A percentile compares a stretch with the other conserved stretches of the same genome.
phyloP scores from a whole-genome alignment of 305 asterid species.

The Andrographis paniculata region DNA sequence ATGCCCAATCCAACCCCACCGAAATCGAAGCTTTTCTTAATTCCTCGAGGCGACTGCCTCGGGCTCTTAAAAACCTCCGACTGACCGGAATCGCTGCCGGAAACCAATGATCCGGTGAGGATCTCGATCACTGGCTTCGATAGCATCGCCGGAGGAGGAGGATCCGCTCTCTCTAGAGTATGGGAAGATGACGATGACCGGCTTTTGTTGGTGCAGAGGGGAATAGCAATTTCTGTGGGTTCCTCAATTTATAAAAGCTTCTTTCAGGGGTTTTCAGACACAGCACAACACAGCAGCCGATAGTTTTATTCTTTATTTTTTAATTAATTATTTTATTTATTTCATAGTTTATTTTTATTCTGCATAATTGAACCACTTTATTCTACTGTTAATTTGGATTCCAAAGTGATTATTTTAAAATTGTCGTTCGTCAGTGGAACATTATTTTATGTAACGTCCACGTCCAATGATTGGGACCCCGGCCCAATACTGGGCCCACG shows the following conservation, averaged over 20 bases:
- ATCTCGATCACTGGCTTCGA: conserved; percentile 44
- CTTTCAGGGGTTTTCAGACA: conserved; percentile 15
- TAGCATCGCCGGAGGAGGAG: conserved; percentile 27
- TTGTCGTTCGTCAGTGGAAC: conserved; percentile 32
- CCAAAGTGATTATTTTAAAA: conserved; percentile 13
- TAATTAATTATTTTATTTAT: not conserved
- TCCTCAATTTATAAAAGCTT: not conserved
- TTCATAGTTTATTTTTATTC: not conserved
- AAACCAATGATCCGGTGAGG: conserved; percentile 27
- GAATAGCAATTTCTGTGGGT: conserved; percentile 19
- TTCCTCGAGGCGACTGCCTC: conserved; percentile 39
- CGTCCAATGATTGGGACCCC: conserved; percentile 37
- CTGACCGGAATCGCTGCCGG: conserved; percentile 23
- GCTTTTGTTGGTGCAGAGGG: not conserved
- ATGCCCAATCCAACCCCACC: conserved; percentile 67
- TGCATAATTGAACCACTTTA: conserved; percentile 32
- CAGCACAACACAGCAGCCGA: conserved; percentile 36
- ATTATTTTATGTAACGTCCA: conserved; percentile 32
- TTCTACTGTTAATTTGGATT: conserved; percentile 33
- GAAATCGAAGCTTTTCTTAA: conserved; percentile 30
- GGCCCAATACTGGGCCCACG: conserved; percentile 22
- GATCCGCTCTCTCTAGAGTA: not conserved
- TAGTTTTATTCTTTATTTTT: not conserved
- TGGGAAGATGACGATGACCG: not conserved
- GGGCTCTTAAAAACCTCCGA: not conserved